Evolutionary conservation across 176 grass and related monocot genomes (phyloP).

Genomic region (Microstegium vimineum): DNA sequence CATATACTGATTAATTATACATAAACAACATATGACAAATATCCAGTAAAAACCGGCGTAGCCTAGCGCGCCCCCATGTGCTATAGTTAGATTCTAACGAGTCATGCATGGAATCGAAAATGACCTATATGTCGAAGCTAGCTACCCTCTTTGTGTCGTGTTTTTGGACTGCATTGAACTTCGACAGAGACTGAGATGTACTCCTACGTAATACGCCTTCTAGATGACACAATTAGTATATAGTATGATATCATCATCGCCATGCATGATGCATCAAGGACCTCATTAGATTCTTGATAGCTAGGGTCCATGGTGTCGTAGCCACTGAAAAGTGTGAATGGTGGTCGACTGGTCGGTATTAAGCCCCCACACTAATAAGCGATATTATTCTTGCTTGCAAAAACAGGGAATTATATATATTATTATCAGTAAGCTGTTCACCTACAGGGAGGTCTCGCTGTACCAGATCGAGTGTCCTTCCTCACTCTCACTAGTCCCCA

Average conservation of each 20-base stretch:
- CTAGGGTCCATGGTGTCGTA: neutral
- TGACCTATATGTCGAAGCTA: neutral
- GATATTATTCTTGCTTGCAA: neutral
- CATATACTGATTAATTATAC: too few relatives aligned
- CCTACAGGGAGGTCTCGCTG: neutral
- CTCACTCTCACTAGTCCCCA: neutral
- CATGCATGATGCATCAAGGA: neutral
- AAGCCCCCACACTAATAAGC: constrained; percentile 21
- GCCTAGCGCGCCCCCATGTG: too few relatives aligned
- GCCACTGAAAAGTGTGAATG: neutral
- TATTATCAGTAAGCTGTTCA: neutral
- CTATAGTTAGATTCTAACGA: too few relatives aligned
- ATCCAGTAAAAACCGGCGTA: too few relatives aligned
- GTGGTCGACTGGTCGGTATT: neutral
- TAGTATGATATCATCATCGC: neutral
- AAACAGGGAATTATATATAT: neutral
- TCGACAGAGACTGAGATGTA: neutral
- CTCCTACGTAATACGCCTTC: neutral
- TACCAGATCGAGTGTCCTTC: neutral
- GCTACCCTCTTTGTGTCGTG: neutral
- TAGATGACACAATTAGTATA: neutral
- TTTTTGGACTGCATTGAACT: neutral
- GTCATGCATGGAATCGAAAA: neutral
- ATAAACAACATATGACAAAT: too few relatives aligned
- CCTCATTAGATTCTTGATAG: neutral